Conservation (phyloP, 257 asterid genomes). For the Solanum virginianum region DNA sequence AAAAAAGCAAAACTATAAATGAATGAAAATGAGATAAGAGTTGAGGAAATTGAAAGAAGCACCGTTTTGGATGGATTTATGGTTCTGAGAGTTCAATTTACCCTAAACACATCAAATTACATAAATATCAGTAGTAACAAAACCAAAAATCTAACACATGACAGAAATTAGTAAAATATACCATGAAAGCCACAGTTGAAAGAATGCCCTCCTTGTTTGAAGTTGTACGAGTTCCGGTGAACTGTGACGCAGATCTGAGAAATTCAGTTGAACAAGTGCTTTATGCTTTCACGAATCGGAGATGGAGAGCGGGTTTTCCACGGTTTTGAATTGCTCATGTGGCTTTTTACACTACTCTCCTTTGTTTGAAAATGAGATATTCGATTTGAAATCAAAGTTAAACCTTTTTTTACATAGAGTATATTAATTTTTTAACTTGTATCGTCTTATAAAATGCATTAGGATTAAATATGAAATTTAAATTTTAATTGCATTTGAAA, state of each 20-base stretch:
- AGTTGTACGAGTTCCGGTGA: not conserved
- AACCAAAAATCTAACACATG: not conserved
- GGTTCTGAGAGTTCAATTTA: conserved; percentile 22
- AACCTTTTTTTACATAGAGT: too few species aligned
- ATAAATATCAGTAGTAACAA: not conserved
- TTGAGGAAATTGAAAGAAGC: not conserved
- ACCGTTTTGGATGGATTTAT: conserved; percentile 26
- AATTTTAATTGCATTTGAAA: too few species aligned
- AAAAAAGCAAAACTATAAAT: not conserved
- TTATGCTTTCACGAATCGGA: not conserved
- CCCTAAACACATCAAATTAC: conserved; percentile 14
- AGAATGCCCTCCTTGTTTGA: not conserved
- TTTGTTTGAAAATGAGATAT: not conserved
- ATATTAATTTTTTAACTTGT: too few species aligned
- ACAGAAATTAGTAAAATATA: not conserved
- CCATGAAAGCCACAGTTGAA: not conserved
- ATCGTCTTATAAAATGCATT: not conserved
- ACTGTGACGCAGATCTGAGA: not conserved
- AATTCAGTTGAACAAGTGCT: not conserved
- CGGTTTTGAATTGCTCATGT: not conserved
- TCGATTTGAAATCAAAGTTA: too few species aligned
- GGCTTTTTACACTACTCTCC: not conserved
- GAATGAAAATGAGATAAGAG: not conserved
- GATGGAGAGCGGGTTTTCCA: not conserved
- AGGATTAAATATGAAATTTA: too few species aligned